Base-by-base conservation (phyloP, 305 asterid genomes). In the Euphrasia arctica region DNA sequence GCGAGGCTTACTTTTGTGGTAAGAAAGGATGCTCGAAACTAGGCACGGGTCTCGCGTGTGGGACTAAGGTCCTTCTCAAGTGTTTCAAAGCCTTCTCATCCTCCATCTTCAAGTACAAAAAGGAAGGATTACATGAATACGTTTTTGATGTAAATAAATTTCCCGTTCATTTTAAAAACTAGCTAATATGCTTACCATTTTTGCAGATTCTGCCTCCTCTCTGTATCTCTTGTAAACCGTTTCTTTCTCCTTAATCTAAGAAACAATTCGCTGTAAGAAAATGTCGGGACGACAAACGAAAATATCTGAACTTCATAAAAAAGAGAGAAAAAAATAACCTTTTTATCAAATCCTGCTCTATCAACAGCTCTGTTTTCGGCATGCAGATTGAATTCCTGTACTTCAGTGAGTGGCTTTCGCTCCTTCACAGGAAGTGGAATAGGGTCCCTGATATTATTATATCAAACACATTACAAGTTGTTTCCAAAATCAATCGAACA, bases 11-110 rank as follows among this genome's bases (percentile, higher is more conserved):
- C 96, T 78, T 89, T 2, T 81, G 95, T 27, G 97, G 97, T 73
- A 87, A 65, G 88, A 89, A 92, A 25, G 98, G 98, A 66, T 80
- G 75, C 49, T 79, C 72, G 41, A 89, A 92, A 2, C 82, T 82
- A 1, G 98, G 98, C 43, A 85, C 90, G 0, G 96, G 90, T 72
- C 91, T 81, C 47, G 95, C 93, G 68, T 82, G 98, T 12, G 90
- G 90, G 47, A 89, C 90, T 72, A 89, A 71, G 15, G 91, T 87
- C 73, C 95, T 81, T 62, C 97, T 57, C 62, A 87, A 29, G 70
- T 89, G 95, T 71, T 92, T 92, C 76, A 92, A 70, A 28, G 97
- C 95, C 82, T 89, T 89, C 77, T 92, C 97, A 66, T 90, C 98
- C 76, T 92, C 97, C 94, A 90, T 83, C 98, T 91, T 13, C 62